Conservation (phyloP, 148 eudicot genomes). For the Diospyros kaki region DNA sequence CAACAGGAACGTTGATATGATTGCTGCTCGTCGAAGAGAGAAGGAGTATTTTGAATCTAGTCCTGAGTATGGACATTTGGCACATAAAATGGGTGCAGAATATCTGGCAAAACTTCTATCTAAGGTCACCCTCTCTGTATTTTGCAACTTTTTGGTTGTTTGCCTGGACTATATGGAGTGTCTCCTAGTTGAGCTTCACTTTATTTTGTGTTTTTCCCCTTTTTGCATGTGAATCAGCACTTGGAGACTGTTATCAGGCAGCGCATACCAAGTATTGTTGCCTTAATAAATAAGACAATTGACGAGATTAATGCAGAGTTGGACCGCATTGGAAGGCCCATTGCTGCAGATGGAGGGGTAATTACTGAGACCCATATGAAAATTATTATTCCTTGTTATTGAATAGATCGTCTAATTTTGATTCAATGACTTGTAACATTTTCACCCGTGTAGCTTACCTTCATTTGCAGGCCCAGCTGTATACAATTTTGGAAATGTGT, state of each 20-base stretch:
- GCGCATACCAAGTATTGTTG: conserved; percentile 39
- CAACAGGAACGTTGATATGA: conserved; percentile 26
- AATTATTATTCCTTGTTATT: neutral
- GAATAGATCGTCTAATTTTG: too few species aligned
- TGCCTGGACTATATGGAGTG: too few species aligned
- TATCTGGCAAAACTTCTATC: conserved; percentile 26
- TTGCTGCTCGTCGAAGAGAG: conserved; percentile 26
- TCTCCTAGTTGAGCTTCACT: too few species aligned
- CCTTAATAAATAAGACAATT: conserved; percentile 43
- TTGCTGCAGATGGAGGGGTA: conserved; percentile 58
- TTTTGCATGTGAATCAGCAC: conserved; percentile 27
- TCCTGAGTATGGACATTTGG: conserved; percentile 21
- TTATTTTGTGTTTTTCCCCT: too few species aligned
- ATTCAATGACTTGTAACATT: too few species aligned
- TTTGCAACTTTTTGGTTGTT: too few species aligned
- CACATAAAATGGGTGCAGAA: conserved; percentile 26
- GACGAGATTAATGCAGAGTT: conserved; percentile 53
- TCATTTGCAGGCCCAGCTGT: conserved; percentile 65
- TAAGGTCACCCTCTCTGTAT: conserved; percentile 2
- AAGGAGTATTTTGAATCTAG: conserved; percentile 22
- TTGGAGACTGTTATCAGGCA: conserved; percentile 48
- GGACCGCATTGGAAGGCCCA: conserved; percentile 49
- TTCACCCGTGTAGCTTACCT: too few species aligned
- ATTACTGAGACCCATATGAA: neutral
- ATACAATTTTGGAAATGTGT: conserved; percentile 70